phyloP scores from a whole-genome alignment of 306 rosid genomes.

The Cicer cuneatum region DNA sequence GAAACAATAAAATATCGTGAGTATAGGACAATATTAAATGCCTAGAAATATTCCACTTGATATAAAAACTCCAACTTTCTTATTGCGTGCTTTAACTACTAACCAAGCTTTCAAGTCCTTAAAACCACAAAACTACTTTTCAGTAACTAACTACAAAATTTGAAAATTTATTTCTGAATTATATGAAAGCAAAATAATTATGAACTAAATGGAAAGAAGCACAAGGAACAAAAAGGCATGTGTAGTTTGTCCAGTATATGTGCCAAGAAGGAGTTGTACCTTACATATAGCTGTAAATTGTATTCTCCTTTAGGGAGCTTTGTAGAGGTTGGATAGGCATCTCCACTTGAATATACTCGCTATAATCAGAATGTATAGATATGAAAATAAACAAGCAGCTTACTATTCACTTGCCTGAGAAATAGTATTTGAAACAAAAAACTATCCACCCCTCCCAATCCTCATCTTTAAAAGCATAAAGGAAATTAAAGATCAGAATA shows the following conservation, averaged over 20 bases:
- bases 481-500: constrained; percentile 46
- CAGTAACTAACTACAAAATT: constrained; percentile 2
- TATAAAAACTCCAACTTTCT: constrained; percentile 18
- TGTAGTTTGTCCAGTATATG: constrained; percentile 39
- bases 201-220: constrained; percentile 27
- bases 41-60: constrained; percentile 37
- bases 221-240: constrained; percentile 35
- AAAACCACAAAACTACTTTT: constrained; percentile 14
- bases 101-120: constrained; percentile 34
- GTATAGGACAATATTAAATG: constrained; percentile 26
- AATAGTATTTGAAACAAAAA: constrained; percentile 36
- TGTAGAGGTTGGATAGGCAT: constrained; percentile 70
- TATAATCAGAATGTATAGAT: constrained; percentile 47
- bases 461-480: constrained; percentile 33
- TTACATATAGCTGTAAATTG: constrained; percentile 73
- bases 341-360: constrained; percentile 87
- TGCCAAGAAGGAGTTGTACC: constrained; percentile 57
- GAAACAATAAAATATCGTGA: constrained; percentile 47
- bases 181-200: constrained; percentile 34
- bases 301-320: constrained; percentile 96
- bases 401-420: constrained; percentile 18
- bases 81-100: constrained; percentile 27
- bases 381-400: constrained; percentile 32
- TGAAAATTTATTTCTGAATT: constrained; percentile 11
- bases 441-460: constrained; percentile 18